Percentiles rank a stretch among this genome's conserved stretches.
phyloP scores from a whole-genome alignment of 2,329 filamentous ascomycete genomes.

The Penicillium sp. region DNA sequence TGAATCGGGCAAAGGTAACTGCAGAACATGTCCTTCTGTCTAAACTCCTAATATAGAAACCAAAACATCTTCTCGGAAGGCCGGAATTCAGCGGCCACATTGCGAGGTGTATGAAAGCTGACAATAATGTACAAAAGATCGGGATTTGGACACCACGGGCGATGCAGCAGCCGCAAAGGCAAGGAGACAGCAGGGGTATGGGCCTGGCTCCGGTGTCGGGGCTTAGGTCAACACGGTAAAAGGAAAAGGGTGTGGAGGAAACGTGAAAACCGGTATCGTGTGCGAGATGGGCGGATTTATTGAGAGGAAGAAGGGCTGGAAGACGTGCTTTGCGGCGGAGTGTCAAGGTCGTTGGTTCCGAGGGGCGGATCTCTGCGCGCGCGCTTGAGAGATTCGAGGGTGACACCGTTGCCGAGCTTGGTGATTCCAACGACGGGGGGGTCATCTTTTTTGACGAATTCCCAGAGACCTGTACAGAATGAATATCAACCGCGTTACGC shows the following conservation, averaged over 20 bases:
- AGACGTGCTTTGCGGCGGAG: conserved; percentile 34
- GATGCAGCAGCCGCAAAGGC: conserved; percentile 41
- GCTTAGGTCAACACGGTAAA: conserved; percentile 37
- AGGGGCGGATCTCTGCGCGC: conserved; percentile 66
- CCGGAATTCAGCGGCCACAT: conserved; percentile 3
- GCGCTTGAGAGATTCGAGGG: conserved; percentile 77
- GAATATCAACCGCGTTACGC: conserved; percentile 11
- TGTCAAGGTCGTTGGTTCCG: conserved; percentile 28
- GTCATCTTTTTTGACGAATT: conserved; percentile 92
- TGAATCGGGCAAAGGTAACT: conserved; percentile 39
- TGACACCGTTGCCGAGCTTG: conserved; percentile 77
- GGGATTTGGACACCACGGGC: conserved; percentile 35
- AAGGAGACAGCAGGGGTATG: conserved; percentile 55
- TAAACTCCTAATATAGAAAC: conserved; percentile 30
- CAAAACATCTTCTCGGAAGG: conserved; percentile 9
- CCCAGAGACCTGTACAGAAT: conserved; percentile 57
- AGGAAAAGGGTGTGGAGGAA: conserved; percentile 11
- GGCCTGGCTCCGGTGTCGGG: conserved; percentile 55
- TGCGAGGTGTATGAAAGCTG: conserved; percentile 30
- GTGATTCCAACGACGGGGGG: conserved; percentile 87
- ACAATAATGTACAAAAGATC: conserved; percentile 44
- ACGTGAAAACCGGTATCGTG: conserved; percentile 12
- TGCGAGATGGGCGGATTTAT: conserved; percentile 25
- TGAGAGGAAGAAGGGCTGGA: conserved; percentile 37
- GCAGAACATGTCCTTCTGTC: conserved; percentile 23